A percentile compares a stretch with the other conserved stretches of the same genome.
Evolutionary conservation across 495 filamentous ascomycete genomes (phyloP).

Genomic region (Xylaria curta): DNA sequence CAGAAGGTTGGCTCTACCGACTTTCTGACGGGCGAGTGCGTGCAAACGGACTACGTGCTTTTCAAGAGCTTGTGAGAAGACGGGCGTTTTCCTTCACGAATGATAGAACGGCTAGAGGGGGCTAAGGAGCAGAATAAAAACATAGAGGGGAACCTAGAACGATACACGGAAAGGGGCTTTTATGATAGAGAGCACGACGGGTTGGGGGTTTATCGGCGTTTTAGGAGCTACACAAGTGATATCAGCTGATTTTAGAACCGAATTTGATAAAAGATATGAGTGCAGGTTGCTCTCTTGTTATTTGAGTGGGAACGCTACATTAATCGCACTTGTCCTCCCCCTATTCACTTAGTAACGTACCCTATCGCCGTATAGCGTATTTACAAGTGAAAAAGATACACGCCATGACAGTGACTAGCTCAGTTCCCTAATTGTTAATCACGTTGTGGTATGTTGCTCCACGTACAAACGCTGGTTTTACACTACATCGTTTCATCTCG

Average conservation of each 20-base stretch:
- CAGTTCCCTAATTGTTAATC: too few relatives aligned
- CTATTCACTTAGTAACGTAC: too few relatives aligned
- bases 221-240: background rate
- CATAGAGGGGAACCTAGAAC: background rate
- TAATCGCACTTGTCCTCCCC: background rate
- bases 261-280: background rate
- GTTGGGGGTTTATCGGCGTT: background rate
- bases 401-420: too few relatives aligned
- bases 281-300: background rate
- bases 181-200: background rate
- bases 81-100: background rate
- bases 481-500: too few relatives aligned
- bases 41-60: slow-evolving; percentile 45
- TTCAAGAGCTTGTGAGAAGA: slow-evolving; percentile 16
- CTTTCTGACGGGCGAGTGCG: slow-evolving; percentile 41
- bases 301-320: background rate
- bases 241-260: background rate
- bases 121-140: background rate
- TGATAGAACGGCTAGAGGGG: background rate
- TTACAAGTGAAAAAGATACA: too few relatives aligned
- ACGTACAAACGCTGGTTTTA: too few relatives aligned
- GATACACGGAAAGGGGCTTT: background rate
- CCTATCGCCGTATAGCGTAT: too few relatives aligned
- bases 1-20: slow-evolving; percentile 39
- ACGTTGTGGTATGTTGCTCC: too few relatives aligned